A percentile compares a stretch with the other conserved stretches of the same genome.
phyloP scores from a whole-genome alignment of 2,329 filamentous ascomycete species.

The Septoria petroselini region DNA sequence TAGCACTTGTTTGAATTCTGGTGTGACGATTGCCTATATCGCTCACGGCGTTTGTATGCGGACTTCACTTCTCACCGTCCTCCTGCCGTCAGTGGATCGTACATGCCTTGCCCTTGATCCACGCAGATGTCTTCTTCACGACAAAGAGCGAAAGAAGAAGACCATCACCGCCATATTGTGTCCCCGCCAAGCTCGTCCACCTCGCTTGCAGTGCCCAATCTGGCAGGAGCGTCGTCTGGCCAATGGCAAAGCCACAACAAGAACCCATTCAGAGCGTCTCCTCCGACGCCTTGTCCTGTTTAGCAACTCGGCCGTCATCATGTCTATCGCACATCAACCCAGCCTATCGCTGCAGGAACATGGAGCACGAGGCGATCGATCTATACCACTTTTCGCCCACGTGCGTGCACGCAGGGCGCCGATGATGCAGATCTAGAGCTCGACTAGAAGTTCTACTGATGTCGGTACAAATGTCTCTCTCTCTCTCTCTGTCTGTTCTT shows the following conservation, averaged over 20 bases:
- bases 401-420: constrained; percentile 8
- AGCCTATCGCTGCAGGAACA: constrained; percentile 28
- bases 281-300: constrained; percentile 11
- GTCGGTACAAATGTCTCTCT: background rate
- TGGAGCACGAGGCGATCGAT: constrained; percentile 20
- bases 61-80: too few relatives aligned
- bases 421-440: constrained; percentile 35
- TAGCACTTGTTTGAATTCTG: too few relatives aligned
- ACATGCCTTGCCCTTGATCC: too few relatives aligned
- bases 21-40: too few relatives aligned
- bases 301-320: constrained; percentile 9
- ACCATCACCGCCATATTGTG: too few relatives aligned
- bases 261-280: constrained; percentile 8
- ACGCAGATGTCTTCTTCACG: too few relatives aligned
- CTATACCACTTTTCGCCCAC: background rate
- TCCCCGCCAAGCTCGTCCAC: too few relatives aligned
- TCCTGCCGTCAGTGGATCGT: too few relatives aligned
- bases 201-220: too few relatives aligned
- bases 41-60: too few relatives aligned
- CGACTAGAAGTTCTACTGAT: constrained; percentile 1
- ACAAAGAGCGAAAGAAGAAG: too few relatives aligned
- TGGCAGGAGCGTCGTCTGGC: background rate
- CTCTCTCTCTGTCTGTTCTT: background rate
- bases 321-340: background rate
- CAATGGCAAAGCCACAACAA: background rate